A percentile compares a stretch with the other conserved stretches of the same genome.
Evolutionary conservation across 345 rosid species (phyloP).

Genomic region (Jatropha curcas): DNA sequence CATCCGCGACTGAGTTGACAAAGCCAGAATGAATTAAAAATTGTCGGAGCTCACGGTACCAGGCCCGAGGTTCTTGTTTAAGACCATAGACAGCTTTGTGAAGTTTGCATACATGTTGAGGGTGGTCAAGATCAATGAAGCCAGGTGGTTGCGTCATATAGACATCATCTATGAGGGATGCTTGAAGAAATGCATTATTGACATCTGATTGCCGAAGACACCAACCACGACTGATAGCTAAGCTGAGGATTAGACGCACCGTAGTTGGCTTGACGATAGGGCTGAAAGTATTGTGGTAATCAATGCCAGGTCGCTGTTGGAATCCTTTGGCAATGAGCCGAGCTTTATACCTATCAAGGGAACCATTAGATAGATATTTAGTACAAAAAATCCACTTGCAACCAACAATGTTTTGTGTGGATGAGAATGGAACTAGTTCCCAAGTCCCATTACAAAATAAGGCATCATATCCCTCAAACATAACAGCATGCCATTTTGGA

Average conservation of each 20-base stretch:
- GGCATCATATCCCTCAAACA: no score
- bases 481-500: no score
- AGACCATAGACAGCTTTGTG: background rate
- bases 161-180: background rate
- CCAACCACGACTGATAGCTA: background rate
- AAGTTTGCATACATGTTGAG: background rate
- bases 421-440: background rate
- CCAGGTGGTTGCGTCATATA: background rate
- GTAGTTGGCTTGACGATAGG: background rate
- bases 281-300: background rate
- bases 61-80: background rate
- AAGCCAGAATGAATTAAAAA: background rate
- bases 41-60: background rate
- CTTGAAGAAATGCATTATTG: background rate
- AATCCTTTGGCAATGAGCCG: background rate
- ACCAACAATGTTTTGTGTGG: no score
- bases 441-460: no score
- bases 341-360: background rate
- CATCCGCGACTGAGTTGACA: background rate
- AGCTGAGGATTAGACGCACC: background rate
- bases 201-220: background rate
- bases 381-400: no score
- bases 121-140: background rate
- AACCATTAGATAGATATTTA: background rate
- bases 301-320: background rate